These are phyloP conservation scores for Kluyveromyces nonfermentans DNA, from an alignment of 805 yeast genomes.

Conservation along the genomic window DNA sequence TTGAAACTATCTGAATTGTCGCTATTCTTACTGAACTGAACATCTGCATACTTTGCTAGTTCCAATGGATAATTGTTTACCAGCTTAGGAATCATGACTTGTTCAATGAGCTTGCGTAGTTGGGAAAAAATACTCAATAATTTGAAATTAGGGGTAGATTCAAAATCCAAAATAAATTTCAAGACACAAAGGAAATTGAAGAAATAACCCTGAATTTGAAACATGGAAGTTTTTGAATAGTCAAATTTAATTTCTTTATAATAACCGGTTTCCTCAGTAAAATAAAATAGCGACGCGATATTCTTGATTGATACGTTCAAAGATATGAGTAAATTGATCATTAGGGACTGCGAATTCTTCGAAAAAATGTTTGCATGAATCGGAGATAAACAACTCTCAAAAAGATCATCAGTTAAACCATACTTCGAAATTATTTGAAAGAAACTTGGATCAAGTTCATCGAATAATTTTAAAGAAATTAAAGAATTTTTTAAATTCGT, in stretches of 20 bases:
- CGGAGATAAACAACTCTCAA: slow-evolving; percentile 17
- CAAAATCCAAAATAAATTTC: slow-evolving; percentile 26
- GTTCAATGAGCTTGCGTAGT: slow-evolving; percentile 22
- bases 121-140: slow-evolving; percentile 25
- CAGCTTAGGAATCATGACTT: slow-evolving; percentile 20
- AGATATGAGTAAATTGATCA: slow-evolving; percentile 26
- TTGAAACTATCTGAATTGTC: slow-evolving; percentile 9
- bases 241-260: slow-evolving; percentile 11
- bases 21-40: neutral
- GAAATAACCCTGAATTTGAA: slow-evolving; percentile 25
- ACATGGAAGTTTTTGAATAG: slow-evolving; percentile 16
- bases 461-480: slow-evolving; percentile 23
- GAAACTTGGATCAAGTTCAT: slow-evolving; percentile 15
- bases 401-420: slow-evolving; percentile 13
- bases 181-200: slow-evolving; percentile 23
- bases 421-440: slow-evolving; percentile 21
- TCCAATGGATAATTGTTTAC: slow-evolving; percentile 15
- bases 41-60: slow-evolving; percentile 15
- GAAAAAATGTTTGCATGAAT: slow-evolving; percentile 16
- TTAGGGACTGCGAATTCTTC: slow-evolving; percentile 20
- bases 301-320: slow-evolving; percentile 27
- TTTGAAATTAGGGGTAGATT: slow-evolving; percentile 28
- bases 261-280: slow-evolving; percentile 10
- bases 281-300: slow-evolving; percentile 15
- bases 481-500: slow-evolving; percentile 21